These are phyloP conservation scores for Yamagishiella unicocca DNA, from an alignment of 139 green algal species.

Conservation along the genomic window DNA sequence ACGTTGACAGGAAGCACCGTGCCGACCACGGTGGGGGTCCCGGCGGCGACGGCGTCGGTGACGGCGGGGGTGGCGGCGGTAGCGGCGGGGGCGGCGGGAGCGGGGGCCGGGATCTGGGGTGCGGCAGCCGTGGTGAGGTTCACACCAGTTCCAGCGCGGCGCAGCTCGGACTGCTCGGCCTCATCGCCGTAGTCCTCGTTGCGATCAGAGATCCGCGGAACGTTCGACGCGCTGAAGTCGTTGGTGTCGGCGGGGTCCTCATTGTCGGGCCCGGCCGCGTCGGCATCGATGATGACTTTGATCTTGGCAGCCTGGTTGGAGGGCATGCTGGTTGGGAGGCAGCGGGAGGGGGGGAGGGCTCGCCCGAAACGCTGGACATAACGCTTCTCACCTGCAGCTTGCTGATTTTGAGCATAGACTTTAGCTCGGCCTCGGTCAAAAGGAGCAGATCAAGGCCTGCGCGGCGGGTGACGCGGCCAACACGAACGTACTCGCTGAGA, in stretches of 20 bases:
- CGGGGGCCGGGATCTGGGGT: no score
- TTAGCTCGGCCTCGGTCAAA: neutral
- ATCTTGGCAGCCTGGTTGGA: neutral
- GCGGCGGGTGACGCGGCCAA: no score
- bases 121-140: no score
- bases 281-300: neutral
- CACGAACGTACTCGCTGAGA: no score
- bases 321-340: no score
- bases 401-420: neutral
- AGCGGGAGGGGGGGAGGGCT: no score
- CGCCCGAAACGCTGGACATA: no score
- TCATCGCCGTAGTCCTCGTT: neutral
- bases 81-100: no score
- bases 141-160: neutral
- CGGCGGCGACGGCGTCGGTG: no score
- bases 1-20: no score
- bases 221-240: neutral
- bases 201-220: neutral
- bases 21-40: no score
- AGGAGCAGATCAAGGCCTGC: neutral
- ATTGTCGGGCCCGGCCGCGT: neutral
- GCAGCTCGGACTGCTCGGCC: constrained; percentile 1
- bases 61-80: no score
- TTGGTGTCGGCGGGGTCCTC: neutral
- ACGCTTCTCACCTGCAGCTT: neutral